These are phyloP conservation scores for Ceriops zippeliana DNA, from an alignment of 345 rosid species.

Conservation along the genomic window DNA sequence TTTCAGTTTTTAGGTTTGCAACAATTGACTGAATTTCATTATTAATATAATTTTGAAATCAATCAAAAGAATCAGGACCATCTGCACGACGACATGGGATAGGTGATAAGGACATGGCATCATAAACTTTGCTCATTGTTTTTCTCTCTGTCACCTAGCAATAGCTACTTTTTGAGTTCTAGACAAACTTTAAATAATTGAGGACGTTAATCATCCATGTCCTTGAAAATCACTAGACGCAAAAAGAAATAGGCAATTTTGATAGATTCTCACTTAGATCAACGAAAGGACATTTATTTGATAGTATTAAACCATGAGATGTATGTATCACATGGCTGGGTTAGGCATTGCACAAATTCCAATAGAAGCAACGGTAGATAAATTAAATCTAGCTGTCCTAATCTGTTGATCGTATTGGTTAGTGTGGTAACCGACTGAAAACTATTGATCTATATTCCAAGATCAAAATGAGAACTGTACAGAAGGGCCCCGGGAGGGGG, in stretches of 20 bases:
- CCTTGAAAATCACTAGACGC: conserved; percentile 8
- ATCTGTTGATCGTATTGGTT: too few species aligned
- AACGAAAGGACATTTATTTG: neutral
- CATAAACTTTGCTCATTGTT: neutral
- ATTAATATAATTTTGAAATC: too few species aligned
- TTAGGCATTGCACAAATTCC: neutral
- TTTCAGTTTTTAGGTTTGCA: too few species aligned
- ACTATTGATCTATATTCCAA: too few species aligned
- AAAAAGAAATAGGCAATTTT: neutral
- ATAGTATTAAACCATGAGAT: neutral
- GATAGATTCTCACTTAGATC: conserved; percentile 5
- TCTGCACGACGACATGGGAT: neutral
- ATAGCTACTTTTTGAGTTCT: neutral
- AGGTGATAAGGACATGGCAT: neutral
- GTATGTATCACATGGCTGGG: neutral
- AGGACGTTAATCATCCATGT: neutral
- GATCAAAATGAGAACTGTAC: too few species aligned
- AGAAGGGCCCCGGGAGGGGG: too few species aligned
- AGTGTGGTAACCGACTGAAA: too few species aligned
- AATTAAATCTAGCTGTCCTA: conserved; percentile 1
- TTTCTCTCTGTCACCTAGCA: neutral
- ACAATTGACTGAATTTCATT: too few species aligned
- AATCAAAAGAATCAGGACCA: neutral
- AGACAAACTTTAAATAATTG: neutral
- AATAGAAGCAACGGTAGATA: neutral